A percentile compares a stretch with the other conserved stretches of the same genome.
These are phyloP conservation scores for Mortierella sp. DNA, from an alignment of 371 early-diverging fungal species.

Conservation along the genomic window DNA sequence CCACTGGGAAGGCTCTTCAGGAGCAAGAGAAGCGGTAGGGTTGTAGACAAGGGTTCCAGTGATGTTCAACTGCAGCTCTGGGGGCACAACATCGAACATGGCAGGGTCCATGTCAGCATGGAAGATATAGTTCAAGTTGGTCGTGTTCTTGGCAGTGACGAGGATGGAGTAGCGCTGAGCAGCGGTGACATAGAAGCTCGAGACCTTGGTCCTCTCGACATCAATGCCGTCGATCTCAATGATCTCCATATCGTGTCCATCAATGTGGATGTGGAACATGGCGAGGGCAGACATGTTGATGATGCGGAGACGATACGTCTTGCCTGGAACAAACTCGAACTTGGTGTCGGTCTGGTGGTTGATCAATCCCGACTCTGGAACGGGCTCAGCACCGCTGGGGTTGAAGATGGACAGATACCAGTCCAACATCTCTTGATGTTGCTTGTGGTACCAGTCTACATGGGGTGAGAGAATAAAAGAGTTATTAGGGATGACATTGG, in stretches of 20 bases:
- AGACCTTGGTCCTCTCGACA: slow-evolving; percentile 62
- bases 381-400: slow-evolving; percentile 75
- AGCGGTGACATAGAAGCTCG: slow-evolving; percentile 68
- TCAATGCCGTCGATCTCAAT: slow-evolving; percentile 87
- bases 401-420: slow-evolving; percentile 66
- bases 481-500: too few relatives aligned
- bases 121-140: slow-evolving; percentile 73
- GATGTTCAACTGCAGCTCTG: slow-evolving; percentile 61
- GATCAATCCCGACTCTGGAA: slow-evolving; percentile 71
- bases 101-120: slow-evolving; percentile 80
- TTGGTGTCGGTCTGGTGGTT: slow-evolving; percentile 60
- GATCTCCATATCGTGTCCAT: slow-evolving; percentile 79
- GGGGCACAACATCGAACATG: slow-evolving; percentile 79
- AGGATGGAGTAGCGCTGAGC: slow-evolving; percentile 80
- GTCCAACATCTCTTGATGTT: slow-evolving; percentile 57
- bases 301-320: slow-evolving; percentile 85
- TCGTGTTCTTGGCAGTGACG: slow-evolving; percentile 74
- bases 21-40: slow-evolving; percentile 51
- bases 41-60: slow-evolving; percentile 68
- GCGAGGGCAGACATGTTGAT: slow-evolving; percentile 82
- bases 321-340: slow-evolving; percentile 73
- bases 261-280: slow-evolving; percentile 81
- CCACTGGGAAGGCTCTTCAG: slow-evolving; percentile 47
- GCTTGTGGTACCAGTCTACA: slow-evolving; percentile 75
- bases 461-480: slow-evolving; percentile 10